These are phyloP conservation scores for Lachancea fermentati DNA, from an alignment of 805 yeast genomes.

Conservation along the genomic window DNA sequence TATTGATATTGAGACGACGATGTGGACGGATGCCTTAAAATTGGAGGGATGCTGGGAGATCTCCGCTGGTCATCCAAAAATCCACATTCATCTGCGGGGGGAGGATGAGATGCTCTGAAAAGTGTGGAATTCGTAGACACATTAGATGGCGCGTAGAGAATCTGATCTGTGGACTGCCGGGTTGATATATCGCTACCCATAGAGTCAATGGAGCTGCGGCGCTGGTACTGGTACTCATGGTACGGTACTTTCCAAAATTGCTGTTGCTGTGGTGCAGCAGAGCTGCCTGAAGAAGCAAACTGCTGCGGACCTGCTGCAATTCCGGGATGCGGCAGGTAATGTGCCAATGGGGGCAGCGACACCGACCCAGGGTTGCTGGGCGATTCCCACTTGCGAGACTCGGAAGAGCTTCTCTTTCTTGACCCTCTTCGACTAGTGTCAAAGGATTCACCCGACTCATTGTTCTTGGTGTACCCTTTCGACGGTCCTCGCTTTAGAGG, in stretches of 20 bases:
- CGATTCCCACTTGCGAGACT: conserved; percentile 1
- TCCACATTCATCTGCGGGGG: conserved; percentile 13
- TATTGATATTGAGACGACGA: conserved; percentile 10
- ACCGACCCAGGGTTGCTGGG: conserved; percentile 16
- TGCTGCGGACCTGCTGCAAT: conserved; percentile 3
- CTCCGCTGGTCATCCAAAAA: conserved; percentile 15
- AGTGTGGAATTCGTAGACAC: conserved; percentile 7
- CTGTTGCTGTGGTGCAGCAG: conserved; percentile 16
- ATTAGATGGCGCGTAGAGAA: conserved; percentile 5
- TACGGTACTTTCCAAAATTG: conserved; percentile 35
- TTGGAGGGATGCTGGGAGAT: conserved; percentile 27
- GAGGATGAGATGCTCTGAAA: conserved; percentile 4
- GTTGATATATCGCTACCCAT: conserved; percentile 25
- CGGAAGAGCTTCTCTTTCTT: conserved; percentile 7
- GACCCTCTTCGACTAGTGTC: conserved; percentile 6
- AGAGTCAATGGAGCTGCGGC: conserved; percentile 31
- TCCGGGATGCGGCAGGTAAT: conserved; percentile 19
- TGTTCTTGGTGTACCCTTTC: conserved; percentile 53
- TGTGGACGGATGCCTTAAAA: conserved; percentile 19
- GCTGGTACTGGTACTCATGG: conserved; percentile 29
- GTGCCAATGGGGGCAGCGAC: conserved; percentile 30
- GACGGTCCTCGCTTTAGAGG: conserved; percentile 79
- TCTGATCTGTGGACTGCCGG: conserved; percentile 3
- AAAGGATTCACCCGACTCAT: conserved; percentile 1
- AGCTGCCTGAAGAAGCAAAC: background rate